Base-by-base conservation (phyloP, 306 rosid species). In the Canavalia gladiata region DNA sequence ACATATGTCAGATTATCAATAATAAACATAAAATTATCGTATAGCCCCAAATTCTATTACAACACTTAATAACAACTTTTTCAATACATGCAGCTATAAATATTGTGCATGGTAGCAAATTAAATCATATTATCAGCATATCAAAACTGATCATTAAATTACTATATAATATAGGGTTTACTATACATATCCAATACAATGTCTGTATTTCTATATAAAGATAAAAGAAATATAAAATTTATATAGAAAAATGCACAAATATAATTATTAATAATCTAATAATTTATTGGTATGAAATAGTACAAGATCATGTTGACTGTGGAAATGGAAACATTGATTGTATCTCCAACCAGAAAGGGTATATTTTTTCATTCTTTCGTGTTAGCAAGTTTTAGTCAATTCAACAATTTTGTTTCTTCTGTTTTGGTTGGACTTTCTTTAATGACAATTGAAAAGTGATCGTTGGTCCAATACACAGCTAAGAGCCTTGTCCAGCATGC, bases 381-480 rank as follows among this genome's bases (percentile, higher is more conserved):
- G 67, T 33, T 10, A n/a, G 35, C 34, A 13, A 50, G 82, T 41
- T 31, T 56, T 68, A 25, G 75, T 35, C 37, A 60, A 18, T 33
- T 47, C 51, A 11, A 47, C 34, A 9, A 37, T 49, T 35, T 18
- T 35, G 30, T 77, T 66, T 63, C 34, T 57, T 56, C 52, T 80
- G 2, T 12, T 10, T 46, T 80, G 72, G 59, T 47, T 47, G 72
- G 5, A 18, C 64, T 4, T 68, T 34, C 52, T 46, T 45, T 63
- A 39, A 25, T 50, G 4, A 41, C 9, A 64, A 33, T 9, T 45
- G n/a, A 34, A 73, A 12, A 81, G 68, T 73, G 75, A 74, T 39
- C 2, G 33, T 65, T 43, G 80, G 80, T 81, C 75, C 54, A 41
- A 62, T 35, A 63, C 25, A 73, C 59, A 51, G 18, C 58, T 59